Evolutionary conservation across 1,139 yeast genomes (phyloP).

Genomic region (Maudiozyma humilis): DNA sequence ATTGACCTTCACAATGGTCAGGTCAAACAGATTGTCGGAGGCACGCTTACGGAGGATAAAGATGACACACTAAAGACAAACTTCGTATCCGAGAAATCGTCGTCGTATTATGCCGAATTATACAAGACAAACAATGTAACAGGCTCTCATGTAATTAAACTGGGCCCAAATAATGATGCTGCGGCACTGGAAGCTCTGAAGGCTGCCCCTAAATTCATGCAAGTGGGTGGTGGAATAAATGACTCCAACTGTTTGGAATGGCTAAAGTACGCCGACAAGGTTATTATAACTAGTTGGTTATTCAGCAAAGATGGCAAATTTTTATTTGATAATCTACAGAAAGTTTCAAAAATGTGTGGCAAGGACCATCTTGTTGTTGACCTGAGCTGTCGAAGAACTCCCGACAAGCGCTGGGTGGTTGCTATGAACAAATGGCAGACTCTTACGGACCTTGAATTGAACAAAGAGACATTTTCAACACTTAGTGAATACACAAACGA

Average conservation of each 20-base stretch:
- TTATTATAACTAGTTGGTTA: slow-evolving; percentile 88
- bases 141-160: slow-evolving; percentile 89
- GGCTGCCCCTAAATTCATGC: slow-evolving; percentile 68
- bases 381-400: slow-evolving; percentile 65
- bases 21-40: slow-evolving; percentile 95
- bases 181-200: slow-evolving; percentile 73
- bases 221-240: slow-evolving; percentile 90
- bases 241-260: slow-evolving; percentile 64
- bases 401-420: slow-evolving; percentile 60
- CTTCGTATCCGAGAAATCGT: slow-evolving; percentile 68
- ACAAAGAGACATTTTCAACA: slow-evolving; percentile 42
- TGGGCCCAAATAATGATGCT: slow-evolving; percentile 73
- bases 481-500: slow-evolving; percentile 69
- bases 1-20: slow-evolving; percentile 91
- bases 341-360: slow-evolving; percentile 33
- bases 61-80: slow-evolving; percentile 50
- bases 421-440: slow-evolving; percentile 98
- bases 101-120: slow-evolving; percentile 68
- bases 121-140: slow-evolving; percentile 48
- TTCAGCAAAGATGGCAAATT: slow-evolving; percentile 56
- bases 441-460: slow-evolving; percentile 56
- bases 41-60: slow-evolving; percentile 57
- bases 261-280: slow-evolving; percentile 38
- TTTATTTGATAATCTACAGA: slow-evolving; percentile 45
- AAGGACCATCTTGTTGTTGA: slow-evolving; percentile 72